Conservation (phyloP, 225 moss, liverwort and hornwort species). For the Physcomitrellopsis africana region DNA sequence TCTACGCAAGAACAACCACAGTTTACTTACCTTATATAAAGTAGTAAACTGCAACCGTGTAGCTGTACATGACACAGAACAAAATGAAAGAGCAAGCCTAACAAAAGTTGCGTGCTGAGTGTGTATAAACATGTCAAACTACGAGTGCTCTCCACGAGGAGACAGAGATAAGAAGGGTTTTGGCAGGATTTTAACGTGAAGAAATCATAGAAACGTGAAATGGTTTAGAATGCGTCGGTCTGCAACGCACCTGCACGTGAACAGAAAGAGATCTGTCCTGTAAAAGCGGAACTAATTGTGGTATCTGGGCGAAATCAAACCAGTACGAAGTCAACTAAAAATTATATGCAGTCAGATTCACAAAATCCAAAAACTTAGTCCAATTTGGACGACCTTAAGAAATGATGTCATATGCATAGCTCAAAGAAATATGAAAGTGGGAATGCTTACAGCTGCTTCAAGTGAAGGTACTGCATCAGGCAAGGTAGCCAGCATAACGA, state of each 20-base stretch:
- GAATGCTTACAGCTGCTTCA: slow-evolving; percentile 52
- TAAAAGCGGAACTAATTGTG: slow-evolving; percentile 49
- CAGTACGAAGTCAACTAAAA: slow-evolving; percentile 18
- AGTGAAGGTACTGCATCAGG: slow-evolving; percentile 55
- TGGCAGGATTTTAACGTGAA: neutral
- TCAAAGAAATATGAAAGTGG: slow-evolving; percentile 6
- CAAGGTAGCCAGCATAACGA: slow-evolving; percentile 67
- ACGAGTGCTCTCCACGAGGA: slow-evolving; percentile 13
- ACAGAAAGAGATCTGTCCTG: slow-evolving; percentile 51
- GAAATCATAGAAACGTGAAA: neutral
- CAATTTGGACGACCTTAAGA: neutral
- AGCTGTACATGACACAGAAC: slow-evolving; percentile 6
- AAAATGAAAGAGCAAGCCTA: slow-evolving; percentile 2
- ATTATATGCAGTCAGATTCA: slow-evolving; percentile 10
- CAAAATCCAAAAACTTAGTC: slow-evolving; percentile 1
- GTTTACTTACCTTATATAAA: slow-evolving; percentile 18
- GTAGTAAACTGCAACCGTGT: slow-evolving; percentile 3
- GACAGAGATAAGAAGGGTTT: neutral
- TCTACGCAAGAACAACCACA: slow-evolving; percentile 33
- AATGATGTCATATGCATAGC: neutral
- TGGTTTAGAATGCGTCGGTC: neutral
- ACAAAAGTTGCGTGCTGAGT: neutral
- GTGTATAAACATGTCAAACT: neutral
- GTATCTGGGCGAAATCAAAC: slow-evolving; percentile 40
- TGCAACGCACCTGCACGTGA: slow-evolving; percentile 48